Percentiles rank a stretch among this genome's conserved stretches.
Evolutionary conservation across 2,329 filamentous ascomycete genomes (phyloP).

Genomic region (Ophiostoma quercus): DNA sequence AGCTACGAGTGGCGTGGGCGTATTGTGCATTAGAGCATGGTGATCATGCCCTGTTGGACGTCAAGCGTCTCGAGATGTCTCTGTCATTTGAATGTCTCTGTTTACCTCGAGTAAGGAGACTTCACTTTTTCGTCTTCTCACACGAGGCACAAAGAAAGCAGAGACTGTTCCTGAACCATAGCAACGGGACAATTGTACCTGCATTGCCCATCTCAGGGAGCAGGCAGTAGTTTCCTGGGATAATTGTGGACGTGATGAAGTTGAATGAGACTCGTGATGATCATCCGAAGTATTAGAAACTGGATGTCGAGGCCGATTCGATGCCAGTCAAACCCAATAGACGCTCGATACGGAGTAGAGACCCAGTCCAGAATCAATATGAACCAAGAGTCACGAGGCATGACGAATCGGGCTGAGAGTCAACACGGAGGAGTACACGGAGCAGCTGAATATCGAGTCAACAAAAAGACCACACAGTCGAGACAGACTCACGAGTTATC

Average conservation of each 20-base stretch:
- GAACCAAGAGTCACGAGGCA: neutral
- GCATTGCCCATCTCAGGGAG: neutral
- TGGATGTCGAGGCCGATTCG: neutral
- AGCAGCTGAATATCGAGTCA: neutral
- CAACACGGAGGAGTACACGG: neutral
- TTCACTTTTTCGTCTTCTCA: neutral
- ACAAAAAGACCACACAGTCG: neutral
- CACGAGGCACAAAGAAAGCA: slow-evolving; percentile 8
- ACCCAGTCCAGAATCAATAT: neutral
- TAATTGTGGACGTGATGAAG: neutral
- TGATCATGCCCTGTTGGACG: neutral
- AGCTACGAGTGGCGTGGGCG: neutral
- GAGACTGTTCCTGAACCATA: neutral
- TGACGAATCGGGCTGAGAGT: neutral
- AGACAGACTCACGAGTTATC: neutral
- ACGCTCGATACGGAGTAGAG: neutral
- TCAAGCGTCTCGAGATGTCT: neutral
- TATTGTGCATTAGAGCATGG: neutral
- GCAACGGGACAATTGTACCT: neutral
- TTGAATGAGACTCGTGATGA: neutral
- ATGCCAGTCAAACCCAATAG: neutral
- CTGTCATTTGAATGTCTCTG: neutral
- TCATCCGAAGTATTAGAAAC: neutral
- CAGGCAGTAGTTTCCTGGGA: neutral
- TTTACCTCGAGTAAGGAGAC: neutral